Conservation (phyloP, 768 basidiomycete genomes). For the Psilocybe sp. region DNA sequence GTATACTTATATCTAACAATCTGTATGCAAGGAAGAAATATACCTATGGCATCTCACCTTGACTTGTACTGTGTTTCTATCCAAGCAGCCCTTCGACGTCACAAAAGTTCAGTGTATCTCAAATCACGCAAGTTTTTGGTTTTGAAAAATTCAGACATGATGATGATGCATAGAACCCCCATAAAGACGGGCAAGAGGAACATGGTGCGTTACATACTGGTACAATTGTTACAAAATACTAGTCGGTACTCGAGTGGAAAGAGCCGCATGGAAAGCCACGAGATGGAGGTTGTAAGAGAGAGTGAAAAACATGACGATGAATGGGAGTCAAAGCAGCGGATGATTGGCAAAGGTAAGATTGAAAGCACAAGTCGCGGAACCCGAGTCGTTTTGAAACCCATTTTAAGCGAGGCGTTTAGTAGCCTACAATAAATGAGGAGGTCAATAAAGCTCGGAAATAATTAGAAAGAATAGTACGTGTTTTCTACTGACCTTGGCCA, state of each 20-base stretch:
- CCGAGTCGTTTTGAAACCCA: neutral
- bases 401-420: conserved; percentile 7
- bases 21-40: neutral
- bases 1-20: neutral
- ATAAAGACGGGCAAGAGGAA: conserved; percentile 2
- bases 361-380: neutral
- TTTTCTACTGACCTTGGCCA: conserved; percentile 10
- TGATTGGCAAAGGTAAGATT: neutral
- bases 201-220: conserved; percentile 12
- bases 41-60: neutral
- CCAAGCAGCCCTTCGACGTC: no score
- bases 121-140: no score
- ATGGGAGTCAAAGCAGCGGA: neutral
- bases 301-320: neutral
- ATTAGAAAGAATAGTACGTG: neutral
- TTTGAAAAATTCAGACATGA: no score
- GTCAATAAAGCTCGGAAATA: neutral
- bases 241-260: conserved; percentile 4
- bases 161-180: neutral
- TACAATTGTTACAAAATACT: conserved; percentile 13
- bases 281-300: conserved; percentile 1
- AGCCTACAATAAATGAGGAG: conserved; percentile 5
- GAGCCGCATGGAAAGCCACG: conserved; percentile 4
- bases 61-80: neutral
- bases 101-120: no score